Evolutionary conservation across 257 asterid genomes (phyloP).

Genomic region (Solanum pimpinellifolium): DNA sequence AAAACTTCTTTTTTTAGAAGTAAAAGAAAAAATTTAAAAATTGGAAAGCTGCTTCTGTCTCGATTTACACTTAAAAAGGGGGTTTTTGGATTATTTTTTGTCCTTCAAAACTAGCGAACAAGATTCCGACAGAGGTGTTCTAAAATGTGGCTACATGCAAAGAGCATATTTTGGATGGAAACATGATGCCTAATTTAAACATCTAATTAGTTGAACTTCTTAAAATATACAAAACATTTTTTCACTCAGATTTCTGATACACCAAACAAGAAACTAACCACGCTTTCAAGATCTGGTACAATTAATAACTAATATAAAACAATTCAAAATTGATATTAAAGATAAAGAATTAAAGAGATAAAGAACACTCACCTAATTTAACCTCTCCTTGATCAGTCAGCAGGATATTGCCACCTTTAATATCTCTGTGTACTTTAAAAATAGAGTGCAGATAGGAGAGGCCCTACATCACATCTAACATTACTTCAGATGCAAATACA

Average conservation of each 20-base stretch:
- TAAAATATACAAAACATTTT: neutral
- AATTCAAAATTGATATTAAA: neutral
- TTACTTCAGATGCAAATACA: slow-evolving; percentile 4
- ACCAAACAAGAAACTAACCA: neutral
- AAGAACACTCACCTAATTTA: slow-evolving; percentile 69
- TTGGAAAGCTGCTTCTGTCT: neutral
- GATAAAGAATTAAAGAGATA: neutral
- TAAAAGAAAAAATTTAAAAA: neutral
- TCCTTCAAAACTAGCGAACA: neutral
- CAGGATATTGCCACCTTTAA: slow-evolving; percentile 95
- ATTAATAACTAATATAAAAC: neutral
- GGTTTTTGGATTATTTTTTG: neutral
- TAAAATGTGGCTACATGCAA: neutral
- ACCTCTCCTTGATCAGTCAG: slow-evolving; percentile 98
- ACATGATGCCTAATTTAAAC: neutral
- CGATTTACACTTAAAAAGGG: neutral
- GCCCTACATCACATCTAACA: slow-evolving; percentile 51
- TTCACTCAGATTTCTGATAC: neutral
- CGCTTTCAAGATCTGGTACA: neutral
- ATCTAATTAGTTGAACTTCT: neutral
- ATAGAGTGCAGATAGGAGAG: slow-evolving; percentile 90
- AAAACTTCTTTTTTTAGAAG: neutral
- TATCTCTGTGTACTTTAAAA: slow-evolving; percentile 98
- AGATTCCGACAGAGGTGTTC: neutral
- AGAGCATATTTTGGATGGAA: neutral